Evolutionary conservation across 2,329 filamentous ascomycete genomes (phyloP).

Genomic region (Hypoxylon sp.): DNA sequence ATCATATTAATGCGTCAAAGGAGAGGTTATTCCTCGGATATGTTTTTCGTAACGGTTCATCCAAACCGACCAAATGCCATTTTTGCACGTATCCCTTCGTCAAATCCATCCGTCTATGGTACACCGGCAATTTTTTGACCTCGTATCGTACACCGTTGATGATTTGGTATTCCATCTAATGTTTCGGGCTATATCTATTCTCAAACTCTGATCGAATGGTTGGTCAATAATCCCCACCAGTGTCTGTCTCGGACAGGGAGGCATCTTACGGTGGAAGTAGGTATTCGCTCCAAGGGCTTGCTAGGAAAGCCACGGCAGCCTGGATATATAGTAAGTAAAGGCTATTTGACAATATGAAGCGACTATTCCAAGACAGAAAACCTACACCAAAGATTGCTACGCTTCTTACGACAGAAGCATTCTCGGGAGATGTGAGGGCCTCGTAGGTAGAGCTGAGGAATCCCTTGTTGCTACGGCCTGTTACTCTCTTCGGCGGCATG

Average conservation of each 20-base stretch:
- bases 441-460: slow-evolving; percentile 72
- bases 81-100: slow-evolving; percentile 15
- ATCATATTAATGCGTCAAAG: slow-evolving; percentile 35
- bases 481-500: slow-evolving; percentile 76
- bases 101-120: slow-evolving; percentile 19
- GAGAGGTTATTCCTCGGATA: slow-evolving; percentile 23
- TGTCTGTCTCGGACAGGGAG: not conserved
- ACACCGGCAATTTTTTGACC: slow-evolving; percentile 8
- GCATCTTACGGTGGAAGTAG: slow-evolving; percentile 73
- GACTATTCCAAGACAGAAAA: not conserved
- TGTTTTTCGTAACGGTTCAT: slow-evolving; percentile 25
- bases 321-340: slow-evolving; percentile 52
- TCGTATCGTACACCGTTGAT: slow-evolving; percentile 37
- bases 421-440: slow-evolving; percentile 75
- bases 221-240: slow-evolving; percentile 20
- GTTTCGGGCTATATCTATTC: not conserved
- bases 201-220: slow-evolving; percentile 32
- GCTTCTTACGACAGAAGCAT: slow-evolving; percentile 77
- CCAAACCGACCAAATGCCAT: slow-evolving; percentile 22
- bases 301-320: slow-evolving; percentile 76
- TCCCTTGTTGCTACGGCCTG: slow-evolving; percentile 64
- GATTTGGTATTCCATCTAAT: not conserved
- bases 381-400: slow-evolving; percentile 77
- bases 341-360: not conserved
- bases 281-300: slow-evolving; percentile 77